Conservation (phyloP, 805 yeast genomes). For the Barnettozyma wickerhamii region DNA sequence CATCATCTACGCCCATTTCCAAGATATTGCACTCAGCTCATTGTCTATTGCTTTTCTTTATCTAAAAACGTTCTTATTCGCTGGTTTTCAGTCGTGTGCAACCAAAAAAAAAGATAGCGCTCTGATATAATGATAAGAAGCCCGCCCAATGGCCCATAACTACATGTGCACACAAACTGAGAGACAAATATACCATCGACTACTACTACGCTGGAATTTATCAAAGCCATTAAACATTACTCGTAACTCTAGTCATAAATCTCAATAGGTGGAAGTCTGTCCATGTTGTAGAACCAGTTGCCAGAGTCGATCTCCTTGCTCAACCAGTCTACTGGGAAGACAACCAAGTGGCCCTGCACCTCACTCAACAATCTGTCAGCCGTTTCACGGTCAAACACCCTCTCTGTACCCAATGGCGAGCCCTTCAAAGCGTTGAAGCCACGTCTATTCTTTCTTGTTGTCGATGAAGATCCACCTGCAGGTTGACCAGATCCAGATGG, state of each 20-base stretch:
- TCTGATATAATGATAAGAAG: too few relatives aligned
- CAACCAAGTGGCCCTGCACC: slow-evolving; percentile 80
- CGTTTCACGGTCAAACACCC: slow-evolving; percentile 65
- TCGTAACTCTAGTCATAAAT: slow-evolving; percentile 60
- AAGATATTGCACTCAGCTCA: too few relatives aligned
- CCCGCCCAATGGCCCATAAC: too few relatives aligned
- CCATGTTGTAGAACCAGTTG: slow-evolving; percentile 94
- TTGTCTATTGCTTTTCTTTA: too few relatives aligned
- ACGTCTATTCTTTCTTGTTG: slow-evolving; percentile 23
- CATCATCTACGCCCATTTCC: too few relatives aligned
- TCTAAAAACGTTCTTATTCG: too few relatives aligned
- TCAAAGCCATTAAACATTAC: neutral
- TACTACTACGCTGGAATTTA: neutral
- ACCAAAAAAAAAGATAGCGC: too few relatives aligned
- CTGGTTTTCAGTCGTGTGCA: too few relatives aligned
- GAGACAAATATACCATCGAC: too few relatives aligned
- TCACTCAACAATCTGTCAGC: slow-evolving; percentile 71
- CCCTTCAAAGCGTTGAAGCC: slow-evolving; percentile 35
- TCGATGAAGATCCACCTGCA: neutral
- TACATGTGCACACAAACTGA: too few relatives aligned
- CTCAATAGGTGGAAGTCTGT: slow-evolving; percentile 91
- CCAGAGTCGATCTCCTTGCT: slow-evolving; percentile 80
- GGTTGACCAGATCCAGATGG: slow-evolving; percentile 1
- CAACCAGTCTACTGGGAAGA: slow-evolving; percentile 93
- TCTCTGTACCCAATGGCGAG: slow-evolving; percentile 32